Evolutionary conservation across 2,329 filamentous ascomycete genomes (phyloP), one percentile per base, ranked within the genome.

Genomic region (Sarocladium kiliense): DNA sequence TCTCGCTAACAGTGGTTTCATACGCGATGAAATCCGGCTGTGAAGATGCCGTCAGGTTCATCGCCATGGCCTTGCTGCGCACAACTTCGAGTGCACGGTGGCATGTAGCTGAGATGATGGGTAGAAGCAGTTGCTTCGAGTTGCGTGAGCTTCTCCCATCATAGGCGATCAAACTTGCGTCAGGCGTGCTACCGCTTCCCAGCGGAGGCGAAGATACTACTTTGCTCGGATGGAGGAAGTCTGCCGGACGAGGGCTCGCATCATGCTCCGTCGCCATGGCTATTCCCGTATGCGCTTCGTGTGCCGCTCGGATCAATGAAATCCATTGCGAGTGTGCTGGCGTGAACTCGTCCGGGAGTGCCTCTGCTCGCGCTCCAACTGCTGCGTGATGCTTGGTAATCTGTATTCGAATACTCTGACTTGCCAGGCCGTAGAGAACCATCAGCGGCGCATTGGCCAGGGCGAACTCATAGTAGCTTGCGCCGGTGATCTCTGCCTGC

Each of bases 401-500:
- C 9, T 50, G 54, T 9, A 55, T 34, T 3, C 54, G 41, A 27
- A 55, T 45, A 16, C 39, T 45, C 27, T 55, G 54, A 42, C 44
- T 50, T 9, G 54, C 54, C 27, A 34, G 37, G 12, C 32, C 30
- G 23, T 55, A 55, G 18, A 55, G 54, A 12, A 50, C 42, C 44
- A 50, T 55, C 18, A 55, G 44, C 9, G 54, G 32, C 5, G 54
- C 41, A 32, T 55, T 73, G 10, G 70, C 68, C 7, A 73, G 63
- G 1, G 72, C 57, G 51, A 63, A 56, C 53, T 72, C 68, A 50
- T 72, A 74, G 1, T 65, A 61, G 12, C 66, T 61, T 3, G 61
- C 56, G 1, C 63, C 60, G 0, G 58, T 57, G 2, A 75, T 66
- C 0, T 65, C 62, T 1, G 61, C 65, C 47, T 71, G 71, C 1